Base-by-base conservation (phyloP, 1,139 yeast species). In the Magnusiomyces tetraspermus region DNA sequence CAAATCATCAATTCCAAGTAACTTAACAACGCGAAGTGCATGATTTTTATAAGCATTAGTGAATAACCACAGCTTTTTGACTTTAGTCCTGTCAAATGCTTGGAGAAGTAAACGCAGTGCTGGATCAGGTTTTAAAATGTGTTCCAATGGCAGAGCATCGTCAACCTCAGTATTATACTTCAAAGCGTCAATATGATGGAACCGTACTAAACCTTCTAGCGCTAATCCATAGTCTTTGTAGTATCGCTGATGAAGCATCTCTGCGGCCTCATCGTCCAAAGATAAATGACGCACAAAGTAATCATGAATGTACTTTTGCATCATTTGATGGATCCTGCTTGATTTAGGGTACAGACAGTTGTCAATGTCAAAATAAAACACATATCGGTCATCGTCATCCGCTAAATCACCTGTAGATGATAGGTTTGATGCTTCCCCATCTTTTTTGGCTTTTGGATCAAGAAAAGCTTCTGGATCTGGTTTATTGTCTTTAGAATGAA, bases 21-120 rank as follows among this genome's bases (percentile, higher is more conserved):
- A 74, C 43, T 82, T 76, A 22, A 89, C 76, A 21, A 86, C 95
- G 6, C 75, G 74, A 52, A 80, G 64, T 0, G 94, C 97, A 67
- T 92, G 97, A 62, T 79, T 87, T 66, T 84, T 82, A 71, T 90
- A 92, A 1, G 98, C 98, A 65, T 92, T 92, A n/a, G 98, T 92
- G 62, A 89, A 84, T 48, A 92, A 75, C 98, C 98, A 92, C 55
- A 82, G 64, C 60, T 80, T 75, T 57, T 76, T 76, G 49, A 80
- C 75, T 55, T 76, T 76, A 1, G 76, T 53, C 41, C 67, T 58
- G 59, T 73, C 75, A 31, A 73, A 58, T 13, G 63, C 50, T 49
- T 58, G 59, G 10, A 73, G 63, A 65, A 73, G 60, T 21, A 60
- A 55, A 54, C 73, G 62, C 19, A 73, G 63, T 30, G 61, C 62